A percentile compares a stretch with the other conserved stretches of the same genome.
These are phyloP conservation scores for Boletus pseudo-olivaceus DNA, from an alignment of 768 basidiomycete genomes.

Conservation along the genomic window DNA sequence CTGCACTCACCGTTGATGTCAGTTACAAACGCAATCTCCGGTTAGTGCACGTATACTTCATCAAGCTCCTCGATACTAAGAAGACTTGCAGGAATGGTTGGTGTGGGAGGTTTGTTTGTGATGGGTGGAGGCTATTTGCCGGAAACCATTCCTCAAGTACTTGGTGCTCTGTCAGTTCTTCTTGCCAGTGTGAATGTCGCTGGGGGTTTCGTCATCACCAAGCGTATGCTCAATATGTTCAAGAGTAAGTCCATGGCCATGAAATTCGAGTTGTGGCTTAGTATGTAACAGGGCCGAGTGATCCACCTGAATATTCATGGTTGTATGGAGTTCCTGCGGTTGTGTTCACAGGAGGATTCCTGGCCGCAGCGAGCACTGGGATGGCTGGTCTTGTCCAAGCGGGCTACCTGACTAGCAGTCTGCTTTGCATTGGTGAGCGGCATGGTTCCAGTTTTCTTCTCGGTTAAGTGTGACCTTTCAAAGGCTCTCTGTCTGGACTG, in stretches of 20 bases:
- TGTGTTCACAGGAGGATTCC: slow-evolving; percentile 79
- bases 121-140: slow-evolving; percentile 89
- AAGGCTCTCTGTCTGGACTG: slow-evolving; percentile 77
- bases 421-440: slow-evolving; percentile 74
- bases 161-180: slow-evolving; percentile 82
- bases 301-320: slow-evolving; percentile 87
- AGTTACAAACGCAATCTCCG: slow-evolving; percentile 86
- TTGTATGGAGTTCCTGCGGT: slow-evolving; percentile 76
- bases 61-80: background rate
- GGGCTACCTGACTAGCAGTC: slow-evolving; percentile 78
- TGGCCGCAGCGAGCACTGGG: slow-evolving; percentile 79
- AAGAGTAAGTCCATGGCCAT: slow-evolving; percentile 50
- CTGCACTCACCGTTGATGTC: slow-evolving; percentile 90
- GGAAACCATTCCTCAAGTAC: slow-evolving; percentile 71
- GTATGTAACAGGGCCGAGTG: slow-evolving; percentile 57
- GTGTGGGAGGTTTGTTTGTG: slow-evolving; percentile 81
- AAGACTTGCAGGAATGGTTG: slow-evolving; percentile 57
- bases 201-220: slow-evolving; percentile 86
- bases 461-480: background rate
- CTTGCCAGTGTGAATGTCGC: slow-evolving; percentile 85
- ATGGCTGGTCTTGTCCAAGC: slow-evolving; percentile 86
- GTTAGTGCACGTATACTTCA: slow-evolving; percentile 35
- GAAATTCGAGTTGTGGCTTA: background rate
- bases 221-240: slow-evolving; percentile 93
- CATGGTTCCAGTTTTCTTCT: background rate